A percentile compares a stretch with the other conserved stretches of the same genome.
These are phyloP conservation scores for Pyrenochaeta sp. DNA, from an alignment of 2,329 filamentous ascomycete species.

Conservation along the genomic window DNA sequence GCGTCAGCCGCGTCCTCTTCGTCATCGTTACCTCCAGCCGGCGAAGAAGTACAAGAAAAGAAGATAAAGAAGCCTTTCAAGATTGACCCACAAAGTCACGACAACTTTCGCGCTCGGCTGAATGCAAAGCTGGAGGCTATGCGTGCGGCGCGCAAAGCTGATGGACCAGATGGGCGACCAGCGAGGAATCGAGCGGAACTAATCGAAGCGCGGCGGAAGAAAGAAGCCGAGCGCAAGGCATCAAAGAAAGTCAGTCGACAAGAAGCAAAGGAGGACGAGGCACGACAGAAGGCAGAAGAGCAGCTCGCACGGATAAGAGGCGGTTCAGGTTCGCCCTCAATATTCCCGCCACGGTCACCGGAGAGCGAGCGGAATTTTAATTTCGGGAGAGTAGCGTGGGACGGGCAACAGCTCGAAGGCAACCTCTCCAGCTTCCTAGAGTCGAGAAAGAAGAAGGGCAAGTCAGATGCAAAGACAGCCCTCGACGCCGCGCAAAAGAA, in stretches of 20 bases:
- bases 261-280: slow-evolving; percentile 81
- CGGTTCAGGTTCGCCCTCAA: slow-evolving; percentile 65
- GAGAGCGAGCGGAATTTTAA: slow-evolving; percentile 73
- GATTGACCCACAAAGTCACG: slow-evolving; percentile 63
- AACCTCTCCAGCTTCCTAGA: slow-evolving; percentile 70
- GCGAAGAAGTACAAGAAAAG: slow-evolving; percentile 31
- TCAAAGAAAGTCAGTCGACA: slow-evolving; percentile 87
- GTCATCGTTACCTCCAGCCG: slow-evolving; percentile 54
- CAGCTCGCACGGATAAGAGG: slow-evolving; percentile 65
- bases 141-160: slow-evolving; percentile 85
- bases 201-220: slow-evolving; percentile 86
- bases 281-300: slow-evolving; percentile 65
- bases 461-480: slow-evolving; percentile 83
- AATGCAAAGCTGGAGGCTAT: slow-evolving; percentile 85
- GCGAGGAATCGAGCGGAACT: slow-evolving; percentile 89
- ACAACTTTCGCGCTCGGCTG: slow-evolving; percentile 79
- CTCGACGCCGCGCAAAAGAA: slow-evolving; percentile 88
- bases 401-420: slow-evolving; percentile 81
- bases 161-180: slow-evolving; percentile 80
- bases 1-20: slow-evolving; percentile 56
- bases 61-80: slow-evolving; percentile 43
- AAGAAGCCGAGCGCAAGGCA: slow-evolving; percentile 84
- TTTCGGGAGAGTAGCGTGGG: slow-evolving; percentile 93
- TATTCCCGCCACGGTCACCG: slow-evolving; percentile 57
- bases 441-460: slow-evolving; percentile 79